phyloP scores from a whole-genome alignment of 352 stramenopile species.

The Phytophthora quininea region DNA sequence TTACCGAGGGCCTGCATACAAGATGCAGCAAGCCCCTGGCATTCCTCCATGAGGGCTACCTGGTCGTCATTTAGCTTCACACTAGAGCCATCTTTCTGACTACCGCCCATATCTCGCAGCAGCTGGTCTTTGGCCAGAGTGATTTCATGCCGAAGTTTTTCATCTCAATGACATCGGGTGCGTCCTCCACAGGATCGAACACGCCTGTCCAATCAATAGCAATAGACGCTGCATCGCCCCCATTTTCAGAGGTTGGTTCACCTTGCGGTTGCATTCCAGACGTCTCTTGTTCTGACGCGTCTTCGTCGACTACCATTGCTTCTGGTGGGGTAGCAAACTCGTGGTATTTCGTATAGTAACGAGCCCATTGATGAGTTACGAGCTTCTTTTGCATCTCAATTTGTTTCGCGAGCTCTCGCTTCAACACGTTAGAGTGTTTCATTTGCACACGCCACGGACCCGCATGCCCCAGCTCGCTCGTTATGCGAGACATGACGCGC shows the following conservation, averaged over 20 bases:
- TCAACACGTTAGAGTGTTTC: slow-evolving; percentile 67
- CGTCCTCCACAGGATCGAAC: slow-evolving; percentile 47
- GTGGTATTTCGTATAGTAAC: slow-evolving; percentile 58
- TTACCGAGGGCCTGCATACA: slow-evolving; percentile 70
- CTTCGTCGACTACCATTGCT: not conserved
- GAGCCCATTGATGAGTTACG: slow-evolving; percentile 63
- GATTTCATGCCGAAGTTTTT: slow-evolving; percentile 80
- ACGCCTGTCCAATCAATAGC: slow-evolving; percentile 40
- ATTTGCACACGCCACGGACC: slow-evolving; percentile 69
- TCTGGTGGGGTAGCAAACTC: slow-evolving; percentile 17
- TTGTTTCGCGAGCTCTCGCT: slow-evolving; percentile 61
- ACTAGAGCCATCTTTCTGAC: slow-evolving; percentile 6
- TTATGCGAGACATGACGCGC: slow-evolving; percentile 47
- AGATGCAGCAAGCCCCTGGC: slow-evolving; percentile 61
- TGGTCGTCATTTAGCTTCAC: slow-evolving; percentile 33
- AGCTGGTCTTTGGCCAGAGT: slow-evolving; percentile 52
- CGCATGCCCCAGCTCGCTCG: slow-evolving; percentile 62
- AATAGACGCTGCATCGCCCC: slow-evolving; percentile 9
- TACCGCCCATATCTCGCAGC: slow-evolving; percentile 39
- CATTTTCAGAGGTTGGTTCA: slow-evolving; percentile 12
- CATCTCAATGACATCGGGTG: slow-evolving; percentile 65
- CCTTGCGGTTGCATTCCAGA: slow-evolving; percentile 15
- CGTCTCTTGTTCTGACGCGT: slow-evolving; percentile 6
- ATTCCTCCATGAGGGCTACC: slow-evolving; percentile 64
- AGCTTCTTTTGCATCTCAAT: slow-evolving; percentile 59